Conservation (phyloP, 768 basidiomycete species). For the Mycena belliarum region DNA sequence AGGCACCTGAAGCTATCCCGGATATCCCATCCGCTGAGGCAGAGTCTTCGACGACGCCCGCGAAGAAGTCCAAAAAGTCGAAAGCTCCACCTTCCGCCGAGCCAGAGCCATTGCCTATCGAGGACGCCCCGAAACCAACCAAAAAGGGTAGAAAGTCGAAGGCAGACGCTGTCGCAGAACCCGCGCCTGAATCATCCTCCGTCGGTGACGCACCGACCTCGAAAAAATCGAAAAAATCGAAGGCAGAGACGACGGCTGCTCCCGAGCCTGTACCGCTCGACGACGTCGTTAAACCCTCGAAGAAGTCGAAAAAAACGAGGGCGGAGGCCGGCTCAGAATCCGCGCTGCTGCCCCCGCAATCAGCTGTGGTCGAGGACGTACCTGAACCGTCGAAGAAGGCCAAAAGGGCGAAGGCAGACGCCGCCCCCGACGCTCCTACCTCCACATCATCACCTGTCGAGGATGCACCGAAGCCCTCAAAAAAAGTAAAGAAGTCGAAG, state of each 20-base stretch:
- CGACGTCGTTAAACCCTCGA: not conserved
- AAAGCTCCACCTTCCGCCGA: not conserved
- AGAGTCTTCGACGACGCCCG: not conserved
- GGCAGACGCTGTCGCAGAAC: slow-evolving; percentile 5
- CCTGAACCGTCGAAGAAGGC: slow-evolving; percentile 6
- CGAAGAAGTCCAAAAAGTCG: slow-evolving; percentile 5
- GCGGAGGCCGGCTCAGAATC: not conserved
- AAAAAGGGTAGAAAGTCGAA: slow-evolving; percentile 28
- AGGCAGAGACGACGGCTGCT: not conserved
- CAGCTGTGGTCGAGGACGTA: not conserved
- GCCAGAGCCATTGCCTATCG: not conserved
- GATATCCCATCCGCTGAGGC: no score
- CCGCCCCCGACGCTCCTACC: slow-evolving; percentile 11
- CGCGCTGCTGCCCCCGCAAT: not conserved
- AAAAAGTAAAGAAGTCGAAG: slow-evolving; percentile 3
- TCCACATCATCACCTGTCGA: not conserved
- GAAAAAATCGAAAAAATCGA: slow-evolving; percentile 7
- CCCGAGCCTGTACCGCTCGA: not conserved
- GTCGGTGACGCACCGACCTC: not conserved
- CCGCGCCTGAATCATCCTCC: slow-evolving; percentile 14
- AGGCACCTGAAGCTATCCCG: not conserved
- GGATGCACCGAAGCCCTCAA: not conserved
- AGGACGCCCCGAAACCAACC: not conserved
- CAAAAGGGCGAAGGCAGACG: slow-evolving; percentile 29
- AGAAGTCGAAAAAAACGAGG: slow-evolving; percentile 3